Conservation (phyloP, 805 yeast species). For the Spencermartinsiella europaea region DNA sequence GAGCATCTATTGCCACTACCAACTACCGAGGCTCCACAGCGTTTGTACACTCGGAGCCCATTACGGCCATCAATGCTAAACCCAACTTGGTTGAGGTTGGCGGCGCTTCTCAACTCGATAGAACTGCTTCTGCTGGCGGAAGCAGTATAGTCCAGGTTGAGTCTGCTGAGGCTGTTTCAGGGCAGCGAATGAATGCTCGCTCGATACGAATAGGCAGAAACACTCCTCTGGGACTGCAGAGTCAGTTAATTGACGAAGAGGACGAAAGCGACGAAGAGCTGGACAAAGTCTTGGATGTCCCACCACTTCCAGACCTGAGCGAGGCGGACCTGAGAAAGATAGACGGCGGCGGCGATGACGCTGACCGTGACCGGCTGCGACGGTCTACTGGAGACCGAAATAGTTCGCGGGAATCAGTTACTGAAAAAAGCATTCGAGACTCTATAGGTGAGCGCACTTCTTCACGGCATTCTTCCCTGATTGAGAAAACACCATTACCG, state of each 20-base stretch:
- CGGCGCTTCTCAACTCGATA: neutral
- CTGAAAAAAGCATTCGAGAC: neutral
- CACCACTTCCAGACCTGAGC: neutral
- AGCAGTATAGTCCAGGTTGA: constrained; percentile 1
- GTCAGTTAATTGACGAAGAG: constrained; percentile 25
- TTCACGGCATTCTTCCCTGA: neutral
- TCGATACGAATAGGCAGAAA: constrained; percentile 31
- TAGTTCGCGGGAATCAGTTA: neutral
- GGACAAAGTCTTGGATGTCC: constrained; percentile 2
- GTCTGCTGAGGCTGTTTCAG: constrained; percentile 13
- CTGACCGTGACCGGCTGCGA: neutral
- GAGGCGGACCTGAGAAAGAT: neutral
- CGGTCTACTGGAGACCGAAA: neutral
- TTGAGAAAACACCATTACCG: neutral
- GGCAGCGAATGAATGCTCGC: constrained; percentile 20
- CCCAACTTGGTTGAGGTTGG: constrained; percentile 52
- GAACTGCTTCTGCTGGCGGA: neutral
- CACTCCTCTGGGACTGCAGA: constrained; percentile 19
- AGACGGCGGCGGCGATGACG: neutral
- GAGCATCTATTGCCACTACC: constrained; percentile 37
- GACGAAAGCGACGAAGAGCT: constrained; percentile 15
- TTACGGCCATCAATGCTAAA: constrained; percentile 72
- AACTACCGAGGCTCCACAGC: constrained; percentile 41
- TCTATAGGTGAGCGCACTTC: neutral
- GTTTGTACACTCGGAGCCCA: constrained; percentile 39